phyloP scores from a whole-genome alignment of 2,329 filamentous ascomycete species.

The Pseudogymnoascus sp. region DNA sequence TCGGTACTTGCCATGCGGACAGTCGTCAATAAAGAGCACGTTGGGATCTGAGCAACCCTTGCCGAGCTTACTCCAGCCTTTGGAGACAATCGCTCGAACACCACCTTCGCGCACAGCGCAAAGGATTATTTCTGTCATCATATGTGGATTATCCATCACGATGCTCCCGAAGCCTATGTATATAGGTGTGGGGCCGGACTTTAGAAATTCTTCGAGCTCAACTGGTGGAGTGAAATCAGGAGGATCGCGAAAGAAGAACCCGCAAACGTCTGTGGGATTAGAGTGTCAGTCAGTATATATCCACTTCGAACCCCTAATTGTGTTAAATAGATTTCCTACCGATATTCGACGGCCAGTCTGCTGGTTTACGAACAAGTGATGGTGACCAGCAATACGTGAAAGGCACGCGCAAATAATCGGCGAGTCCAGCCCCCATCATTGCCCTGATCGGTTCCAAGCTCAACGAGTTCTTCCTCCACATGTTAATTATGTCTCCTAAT shows the following conservation, averaged over 20 bases:
- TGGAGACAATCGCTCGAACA: constrained; percentile 44
- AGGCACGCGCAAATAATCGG: constrained; percentile 8
- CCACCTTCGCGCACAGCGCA: constrained; percentile 40
- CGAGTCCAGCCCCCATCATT: constrained; percentile 8
- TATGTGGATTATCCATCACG: constrained; percentile 42
- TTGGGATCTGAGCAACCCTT: constrained; percentile 28
- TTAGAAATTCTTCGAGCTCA: constrained; percentile 37
- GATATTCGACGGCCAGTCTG: constrained; percentile 33
- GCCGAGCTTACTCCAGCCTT: constrained; percentile 44
- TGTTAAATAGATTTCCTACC: constrained; percentile 14
- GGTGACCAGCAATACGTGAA: constrained; percentile 27
- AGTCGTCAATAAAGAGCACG: constrained; percentile 45
- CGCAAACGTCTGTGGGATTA: constrained; percentile 29
- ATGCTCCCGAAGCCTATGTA: constrained; percentile 52
- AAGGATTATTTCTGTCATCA: constrained; percentile 38
- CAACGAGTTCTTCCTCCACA: constrained; percentile 9
- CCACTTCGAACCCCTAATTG: neutral
- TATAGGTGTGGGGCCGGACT: constrained; percentile 39
- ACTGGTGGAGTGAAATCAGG: constrained; percentile 33
- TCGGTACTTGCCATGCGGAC: constrained; percentile 36
- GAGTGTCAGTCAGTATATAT: neutral
- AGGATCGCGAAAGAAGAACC: constrained; percentile 37
- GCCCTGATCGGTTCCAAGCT: constrained; percentile 8
- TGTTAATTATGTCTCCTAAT: constrained; percentile 65
- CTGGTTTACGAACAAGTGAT: constrained; percentile 33